These are phyloP conservation scores for Excoecaria cochinchinensis DNA, from an alignment of 345 rosid genomes.

Conservation along the genomic window DNA sequence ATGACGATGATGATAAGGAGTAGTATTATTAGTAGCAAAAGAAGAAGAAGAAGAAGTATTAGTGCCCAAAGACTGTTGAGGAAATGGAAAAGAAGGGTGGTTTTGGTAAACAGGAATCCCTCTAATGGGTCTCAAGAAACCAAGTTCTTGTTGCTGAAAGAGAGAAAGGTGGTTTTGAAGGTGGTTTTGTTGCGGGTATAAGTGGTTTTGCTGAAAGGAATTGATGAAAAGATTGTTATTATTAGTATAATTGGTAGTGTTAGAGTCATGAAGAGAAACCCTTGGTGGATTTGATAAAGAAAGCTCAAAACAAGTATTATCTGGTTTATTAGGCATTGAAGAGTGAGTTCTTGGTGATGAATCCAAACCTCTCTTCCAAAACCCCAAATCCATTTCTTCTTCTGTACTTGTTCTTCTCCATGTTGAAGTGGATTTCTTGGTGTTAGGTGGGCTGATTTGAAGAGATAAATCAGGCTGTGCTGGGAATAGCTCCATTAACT, in stretches of 20 bases:
- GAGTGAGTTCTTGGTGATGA: constrained; percentile 42
- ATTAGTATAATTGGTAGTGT: constrained; percentile 27
- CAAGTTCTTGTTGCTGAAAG: constrained; percentile 50
- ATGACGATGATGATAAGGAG: constrained; percentile 5
- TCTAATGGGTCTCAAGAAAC: constrained; percentile 79
- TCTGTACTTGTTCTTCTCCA: constrained; percentile 57
- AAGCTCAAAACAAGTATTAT: constrained; percentile 44
- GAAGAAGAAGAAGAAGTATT: constrained; percentile 17
- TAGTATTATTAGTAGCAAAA: constrained; percentile 19
- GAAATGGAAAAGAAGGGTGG: constrained; percentile 50
- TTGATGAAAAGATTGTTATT: constrained; percentile 34
- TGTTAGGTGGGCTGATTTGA: constrained; percentile 71
- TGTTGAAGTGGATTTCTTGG: constrained; percentile 53
- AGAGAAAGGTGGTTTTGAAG: constrained; percentile 30
- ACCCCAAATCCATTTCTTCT: constrained; percentile 52
- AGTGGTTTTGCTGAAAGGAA: constrained; percentile 39
- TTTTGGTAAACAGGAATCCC: constrained; percentile 82
- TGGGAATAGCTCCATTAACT: constrained; percentile 70
- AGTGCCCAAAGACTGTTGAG: constrained; percentile 31
- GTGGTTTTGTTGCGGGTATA: constrained; percentile 19
- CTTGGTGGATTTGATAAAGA: constrained; percentile 64
- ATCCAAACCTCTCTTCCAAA: constrained; percentile 61
- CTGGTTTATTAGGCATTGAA: constrained; percentile 46
- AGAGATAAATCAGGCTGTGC: constrained; percentile 78
- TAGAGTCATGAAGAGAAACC: constrained; percentile 34